Conservation (phyloP, 2,329 filamentous ascomycete species). For the Hypoxylon sp. region DNA sequence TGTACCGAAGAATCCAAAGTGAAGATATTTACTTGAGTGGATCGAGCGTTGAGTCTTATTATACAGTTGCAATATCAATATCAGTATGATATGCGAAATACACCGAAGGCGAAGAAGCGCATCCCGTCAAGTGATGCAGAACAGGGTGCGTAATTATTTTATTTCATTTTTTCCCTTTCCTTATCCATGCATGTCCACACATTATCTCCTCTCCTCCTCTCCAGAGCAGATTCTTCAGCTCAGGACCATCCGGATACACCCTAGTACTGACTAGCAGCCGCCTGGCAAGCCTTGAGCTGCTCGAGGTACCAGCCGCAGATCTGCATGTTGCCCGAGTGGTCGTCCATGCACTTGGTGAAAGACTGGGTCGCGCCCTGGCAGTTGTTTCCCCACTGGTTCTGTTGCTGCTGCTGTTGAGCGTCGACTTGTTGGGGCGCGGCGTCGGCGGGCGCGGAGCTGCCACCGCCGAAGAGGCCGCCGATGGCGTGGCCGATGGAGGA, state of each 20-base stretch:
- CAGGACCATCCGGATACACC: not conserved
- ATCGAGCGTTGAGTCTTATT: constrained; percentile 5
- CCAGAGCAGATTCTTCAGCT: constrained; percentile 6
- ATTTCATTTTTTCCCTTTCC: no score
- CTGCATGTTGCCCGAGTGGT: constrained; percentile 90
- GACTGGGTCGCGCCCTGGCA: constrained; percentile 82
- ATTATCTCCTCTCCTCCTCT: not conserved
- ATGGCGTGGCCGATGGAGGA: constrained; percentile 96
- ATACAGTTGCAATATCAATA: no score
- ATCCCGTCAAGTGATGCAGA: not conserved
- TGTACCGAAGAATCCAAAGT: constrained; percentile 7
- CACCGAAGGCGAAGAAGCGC: no score
- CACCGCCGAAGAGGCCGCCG: constrained; percentile 85
- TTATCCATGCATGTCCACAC: no score
- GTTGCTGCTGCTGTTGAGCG: constrained; percentile 57
- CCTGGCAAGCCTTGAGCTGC: constrained; percentile 91
- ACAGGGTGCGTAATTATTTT: not conserved
- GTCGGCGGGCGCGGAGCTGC: constrained; percentile 67
- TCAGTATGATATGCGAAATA: no score
- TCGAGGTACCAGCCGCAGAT: constrained; percentile 99
- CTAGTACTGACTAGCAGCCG: constrained; percentile 77
- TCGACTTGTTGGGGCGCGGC: constrained; percentile 55
- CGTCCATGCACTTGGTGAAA: constrained; percentile 97
- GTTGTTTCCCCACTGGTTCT: constrained; percentile 67
- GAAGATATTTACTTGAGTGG: constrained; percentile 21